Conservation (phyloP, 2,329 filamentous ascomycete species). For the Colletotrichum endophyticum region DNA sequence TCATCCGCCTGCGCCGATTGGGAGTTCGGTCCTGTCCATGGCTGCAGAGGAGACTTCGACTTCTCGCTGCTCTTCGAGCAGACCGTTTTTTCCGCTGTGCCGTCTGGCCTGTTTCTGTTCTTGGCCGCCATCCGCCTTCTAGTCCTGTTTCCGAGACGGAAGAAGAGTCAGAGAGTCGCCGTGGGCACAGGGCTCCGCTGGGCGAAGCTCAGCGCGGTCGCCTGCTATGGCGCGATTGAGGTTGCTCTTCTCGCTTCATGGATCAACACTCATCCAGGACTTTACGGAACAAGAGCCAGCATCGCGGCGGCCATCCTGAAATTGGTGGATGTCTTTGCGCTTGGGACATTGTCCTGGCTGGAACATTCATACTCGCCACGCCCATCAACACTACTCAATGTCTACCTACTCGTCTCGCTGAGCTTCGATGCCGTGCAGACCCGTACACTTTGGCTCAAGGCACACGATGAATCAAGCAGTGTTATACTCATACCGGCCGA, state of each 20-base stretch:
- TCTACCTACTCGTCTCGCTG: not conserved
- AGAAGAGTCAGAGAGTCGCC: not conserved
- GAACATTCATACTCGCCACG: conserved; percentile 38
- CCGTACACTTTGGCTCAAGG: conserved; percentile 31
- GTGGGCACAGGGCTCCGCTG: not conserved
- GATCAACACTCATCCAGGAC: not conserved
- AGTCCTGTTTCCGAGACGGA: not conserved
- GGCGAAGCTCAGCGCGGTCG: not conserved
- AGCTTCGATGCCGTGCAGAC: not conserved
- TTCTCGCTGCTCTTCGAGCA: conserved; percentile 55
- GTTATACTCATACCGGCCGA: not conserved
- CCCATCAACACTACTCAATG: conserved; percentile 2
- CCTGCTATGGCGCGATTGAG: not conserved
- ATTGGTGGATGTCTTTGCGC: conserved; percentile 30
- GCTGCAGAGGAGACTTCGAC: conserved; percentile 53
- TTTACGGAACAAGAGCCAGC: not conserved
- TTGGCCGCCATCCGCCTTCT: not conserved
- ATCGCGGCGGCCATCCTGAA: conserved; percentile 15
- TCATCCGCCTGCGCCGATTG: not conserved
- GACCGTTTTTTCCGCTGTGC: conserved; percentile 43
- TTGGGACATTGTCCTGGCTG: conserved; percentile 32
- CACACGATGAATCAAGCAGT: not conserved
- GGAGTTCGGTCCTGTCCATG: conserved; percentile 30
- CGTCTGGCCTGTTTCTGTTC: not conserved
- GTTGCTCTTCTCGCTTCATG: not conserved